Conservation (phyloP, 345 rosid species). For the Brassica juncea region DNA sequence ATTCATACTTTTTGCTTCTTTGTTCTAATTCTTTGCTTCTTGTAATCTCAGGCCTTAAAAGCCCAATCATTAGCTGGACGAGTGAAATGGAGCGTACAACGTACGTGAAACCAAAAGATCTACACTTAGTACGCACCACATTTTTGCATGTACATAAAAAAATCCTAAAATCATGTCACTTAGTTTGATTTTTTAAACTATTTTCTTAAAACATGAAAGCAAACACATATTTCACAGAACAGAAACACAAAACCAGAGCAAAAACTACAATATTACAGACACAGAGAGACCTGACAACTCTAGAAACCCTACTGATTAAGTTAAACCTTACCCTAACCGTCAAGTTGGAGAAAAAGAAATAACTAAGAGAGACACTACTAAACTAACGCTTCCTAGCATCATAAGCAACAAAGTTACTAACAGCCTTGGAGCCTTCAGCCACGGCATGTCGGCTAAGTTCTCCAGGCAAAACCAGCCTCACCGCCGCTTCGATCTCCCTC, state of each 20-base stretch:
- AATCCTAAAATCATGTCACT: no score
- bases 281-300: neutral
- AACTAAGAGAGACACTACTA: neutral
- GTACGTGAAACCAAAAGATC: neutral
- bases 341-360: neutral
- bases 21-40: constrained; percentile 28
- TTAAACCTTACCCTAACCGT: neutral
- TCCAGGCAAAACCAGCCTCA: constrained; percentile 70
- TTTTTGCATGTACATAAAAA: neutral
- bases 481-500: constrained; percentile 71
- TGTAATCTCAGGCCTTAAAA: neutral
- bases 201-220: neutral
- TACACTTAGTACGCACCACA: neutral
- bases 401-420: constrained; percentile 47
- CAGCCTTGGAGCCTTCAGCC: constrained; percentile 75
- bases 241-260: neutral
- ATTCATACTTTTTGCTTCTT: constrained; percentile 24
- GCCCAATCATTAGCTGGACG: neutral
- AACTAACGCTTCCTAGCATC: constrained; percentile 16
- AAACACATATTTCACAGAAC: neutral
- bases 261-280: neutral
- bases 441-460: constrained; percentile 75
- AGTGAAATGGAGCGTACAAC: neutral
- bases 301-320: neutral
- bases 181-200: neutral